phyloP scores from a whole-genome alignment of 805 yeast species.

The Clavispora carvajalis region DNA sequence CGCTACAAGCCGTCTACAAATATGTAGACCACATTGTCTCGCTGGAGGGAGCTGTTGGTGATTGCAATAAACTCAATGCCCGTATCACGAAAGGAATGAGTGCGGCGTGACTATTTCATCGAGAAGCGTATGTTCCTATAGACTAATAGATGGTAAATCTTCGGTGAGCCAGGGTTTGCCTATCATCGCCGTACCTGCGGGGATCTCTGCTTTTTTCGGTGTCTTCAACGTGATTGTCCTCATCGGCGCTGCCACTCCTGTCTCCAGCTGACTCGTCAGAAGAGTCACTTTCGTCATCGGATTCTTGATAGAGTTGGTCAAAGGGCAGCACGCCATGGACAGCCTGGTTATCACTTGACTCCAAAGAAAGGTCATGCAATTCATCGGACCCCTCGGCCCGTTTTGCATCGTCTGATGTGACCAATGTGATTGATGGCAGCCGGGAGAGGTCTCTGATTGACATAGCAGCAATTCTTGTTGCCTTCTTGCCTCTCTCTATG shows the following conservation, averaged over 20 bases:
- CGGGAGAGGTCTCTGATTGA: not conserved
- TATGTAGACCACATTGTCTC: conserved; percentile 21
- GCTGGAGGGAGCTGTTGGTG: conserved; percentile 19
- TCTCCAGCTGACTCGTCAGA: conserved; percentile 2
- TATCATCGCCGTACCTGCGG: not conserved
- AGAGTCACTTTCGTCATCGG: conserved; percentile 1
- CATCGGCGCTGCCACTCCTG: not conserved
- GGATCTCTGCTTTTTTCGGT: not conserved
- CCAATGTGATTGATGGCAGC: conserved; percentile 7
- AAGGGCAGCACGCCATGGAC: not conserved
- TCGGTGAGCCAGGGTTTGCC: not conserved
- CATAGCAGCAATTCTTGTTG: conserved; percentile 7
- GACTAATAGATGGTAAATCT: too few species aligned
- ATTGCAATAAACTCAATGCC: conserved; percentile 24
- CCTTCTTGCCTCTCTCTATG: conserved; percentile 47
- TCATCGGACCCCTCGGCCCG: not conserved
- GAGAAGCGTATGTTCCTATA: too few species aligned
- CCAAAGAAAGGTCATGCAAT: conserved; percentile 7
- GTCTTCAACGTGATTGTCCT: not conserved
- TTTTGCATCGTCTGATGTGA: conserved; percentile 6
- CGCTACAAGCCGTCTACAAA: conserved; percentile 13
- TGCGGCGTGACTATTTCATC: not conserved
- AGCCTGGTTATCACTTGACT: conserved; percentile 5
- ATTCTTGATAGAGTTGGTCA: not conserved
- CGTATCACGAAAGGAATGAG: conserved; percentile 10